phyloP scores from a whole-genome alignment of 2,329 filamentous ascomycete genomes.

The Aspergillus alliaceus region DNA sequence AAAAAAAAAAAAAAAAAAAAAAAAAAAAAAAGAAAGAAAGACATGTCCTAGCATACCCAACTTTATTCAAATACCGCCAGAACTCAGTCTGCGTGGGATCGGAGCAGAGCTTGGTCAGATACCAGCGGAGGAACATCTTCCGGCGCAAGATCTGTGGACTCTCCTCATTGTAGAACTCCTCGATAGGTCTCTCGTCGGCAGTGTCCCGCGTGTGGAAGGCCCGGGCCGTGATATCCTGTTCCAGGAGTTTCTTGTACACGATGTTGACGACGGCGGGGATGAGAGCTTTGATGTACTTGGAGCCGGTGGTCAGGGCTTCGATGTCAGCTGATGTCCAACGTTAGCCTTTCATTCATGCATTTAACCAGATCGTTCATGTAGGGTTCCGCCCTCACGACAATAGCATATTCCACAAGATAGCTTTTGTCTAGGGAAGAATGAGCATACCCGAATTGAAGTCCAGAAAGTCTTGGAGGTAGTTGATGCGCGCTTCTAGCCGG shows the following conservation, averaged over 20 bases:
- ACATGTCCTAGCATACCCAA: no score
- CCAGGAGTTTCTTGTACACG: constrained; percentile 77
- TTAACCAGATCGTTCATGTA: no score
- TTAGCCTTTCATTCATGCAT: no score
- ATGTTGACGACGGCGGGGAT: constrained; percentile 83
- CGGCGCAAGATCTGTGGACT: constrained; percentile 74
- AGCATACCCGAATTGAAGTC: constrained; percentile 69
- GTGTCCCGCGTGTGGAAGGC: constrained; percentile 65
- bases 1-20: not conserved
- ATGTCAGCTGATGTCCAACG: constrained; percentile 65
- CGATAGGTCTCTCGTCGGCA: constrained; percentile 66
- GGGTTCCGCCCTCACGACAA: no score
- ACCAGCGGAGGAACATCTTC: constrained; percentile 76
- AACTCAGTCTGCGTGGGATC: constrained; percentile 75
- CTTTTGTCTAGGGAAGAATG: not conserved
- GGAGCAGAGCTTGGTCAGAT: constrained; percentile 71
- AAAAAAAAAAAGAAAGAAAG: no score
- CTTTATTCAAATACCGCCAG: constrained; percentile 82
- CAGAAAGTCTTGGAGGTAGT: constrained; percentile 73
- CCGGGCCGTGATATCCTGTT: constrained; percentile 78
- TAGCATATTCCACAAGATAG: no score
- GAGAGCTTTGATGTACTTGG: constrained; percentile 77
- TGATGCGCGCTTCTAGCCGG: constrained; percentile 66
- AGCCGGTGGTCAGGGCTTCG: constrained; percentile 66
- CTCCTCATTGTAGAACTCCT: constrained; percentile 63